phyloP scores from a whole-genome alignment of 2,329 filamentous ascomycete genomes.

The Alternaria atra region DNA sequence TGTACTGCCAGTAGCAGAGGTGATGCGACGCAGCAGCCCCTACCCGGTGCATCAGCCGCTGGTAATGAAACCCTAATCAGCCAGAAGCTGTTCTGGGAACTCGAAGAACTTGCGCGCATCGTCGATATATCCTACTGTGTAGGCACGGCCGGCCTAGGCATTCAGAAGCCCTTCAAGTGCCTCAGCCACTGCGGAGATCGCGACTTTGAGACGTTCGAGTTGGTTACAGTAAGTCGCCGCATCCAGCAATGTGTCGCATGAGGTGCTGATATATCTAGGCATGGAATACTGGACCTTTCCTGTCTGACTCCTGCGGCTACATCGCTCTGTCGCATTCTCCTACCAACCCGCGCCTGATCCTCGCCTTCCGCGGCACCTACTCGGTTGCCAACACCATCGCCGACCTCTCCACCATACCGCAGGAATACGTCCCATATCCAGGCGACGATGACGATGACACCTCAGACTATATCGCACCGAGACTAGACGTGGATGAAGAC shows the following conservation, averaged over 20 bases:
- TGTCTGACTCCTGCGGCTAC: slow-evolving; percentile 93
- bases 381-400: slow-evolving; percentile 90
- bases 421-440: slow-evolving; percentile 90
- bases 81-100: slow-evolving; percentile 73
- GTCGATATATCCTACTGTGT: slow-evolving; percentile 97
- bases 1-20: slow-evolving; percentile 17
- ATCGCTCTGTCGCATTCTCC: slow-evolving; percentile 82
- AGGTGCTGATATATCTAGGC: slow-evolving; percentile 59
- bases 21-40: slow-evolving; percentile 37
- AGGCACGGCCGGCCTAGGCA: slow-evolving; percentile 81
- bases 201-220: slow-evolving; percentile 81
- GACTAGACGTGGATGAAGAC: slow-evolving; percentile 19
- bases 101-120: slow-evolving; percentile 88
- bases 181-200: slow-evolving; percentile 81
- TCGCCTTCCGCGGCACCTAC: slow-evolving; percentile 94
- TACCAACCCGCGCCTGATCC: slow-evolving; percentile 71
- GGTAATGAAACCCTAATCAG: slow-evolving; percentile 61
- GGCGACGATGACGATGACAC: slow-evolving; percentile 56
- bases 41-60: slow-evolving; percentile 28
- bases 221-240: slow-evolving; percentile 65
- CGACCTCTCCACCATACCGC: slow-evolving; percentile 87
- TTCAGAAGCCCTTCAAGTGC: slow-evolving; percentile 84
- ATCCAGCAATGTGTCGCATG: slow-evolving; percentile 1
- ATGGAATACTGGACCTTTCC: slow-evolving; percentile 87
- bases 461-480: slow-evolving; percentile 37